phyloP scores from a whole-genome alignment of 1,139 yeast species.

The Debaryomycetaceae sp. region DNA sequence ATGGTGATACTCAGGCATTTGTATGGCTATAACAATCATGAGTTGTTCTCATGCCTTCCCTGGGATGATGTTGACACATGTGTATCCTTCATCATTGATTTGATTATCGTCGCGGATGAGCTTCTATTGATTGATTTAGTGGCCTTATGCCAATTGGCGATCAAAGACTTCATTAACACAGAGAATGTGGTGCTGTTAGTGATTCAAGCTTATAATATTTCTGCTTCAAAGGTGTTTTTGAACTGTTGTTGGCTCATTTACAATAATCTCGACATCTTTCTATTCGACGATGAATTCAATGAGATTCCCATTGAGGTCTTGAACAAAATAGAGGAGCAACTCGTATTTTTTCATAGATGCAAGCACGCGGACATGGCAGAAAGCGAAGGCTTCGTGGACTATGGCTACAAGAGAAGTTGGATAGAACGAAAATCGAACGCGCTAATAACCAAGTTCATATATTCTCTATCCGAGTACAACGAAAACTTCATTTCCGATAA shows the following conservation, averaged over 20 bases:
- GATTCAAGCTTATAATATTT: constrained; percentile 48
- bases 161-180: constrained; percentile 55
- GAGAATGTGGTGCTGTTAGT: constrained; percentile 61
- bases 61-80: constrained; percentile 36
- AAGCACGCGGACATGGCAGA: constrained; percentile 19
- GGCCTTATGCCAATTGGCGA: constrained; percentile 57
- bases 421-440: constrained; percentile 19
- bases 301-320: constrained; percentile 28
- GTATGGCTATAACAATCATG: constrained; percentile 49
- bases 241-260: constrained; percentile 68
- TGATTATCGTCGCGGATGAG: constrained; percentile 64
- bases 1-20: constrained; percentile 50
- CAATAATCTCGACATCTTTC: constrained; percentile 59
- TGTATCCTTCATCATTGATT: constrained; percentile 53
- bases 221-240: constrained; percentile 53
- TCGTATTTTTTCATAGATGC: constrained; percentile 26
- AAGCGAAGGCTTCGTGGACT: constrained; percentile 14
- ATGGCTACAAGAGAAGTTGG: constrained; percentile 12
- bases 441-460: constrained; percentile 27
- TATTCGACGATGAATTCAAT: constrained; percentile 45
- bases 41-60: constrained; percentile 40
- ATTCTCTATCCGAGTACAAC: constrained; percentile 39
- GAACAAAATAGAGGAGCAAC: constrained; percentile 24
- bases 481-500: constrained; percentile 48
- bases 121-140: constrained; percentile 58